Evolutionary conservation across 768 basidiomycete genomes (phyloP), one percentile per base, ranked within the genome.

Genomic region (Lactarius quietus): DNA sequence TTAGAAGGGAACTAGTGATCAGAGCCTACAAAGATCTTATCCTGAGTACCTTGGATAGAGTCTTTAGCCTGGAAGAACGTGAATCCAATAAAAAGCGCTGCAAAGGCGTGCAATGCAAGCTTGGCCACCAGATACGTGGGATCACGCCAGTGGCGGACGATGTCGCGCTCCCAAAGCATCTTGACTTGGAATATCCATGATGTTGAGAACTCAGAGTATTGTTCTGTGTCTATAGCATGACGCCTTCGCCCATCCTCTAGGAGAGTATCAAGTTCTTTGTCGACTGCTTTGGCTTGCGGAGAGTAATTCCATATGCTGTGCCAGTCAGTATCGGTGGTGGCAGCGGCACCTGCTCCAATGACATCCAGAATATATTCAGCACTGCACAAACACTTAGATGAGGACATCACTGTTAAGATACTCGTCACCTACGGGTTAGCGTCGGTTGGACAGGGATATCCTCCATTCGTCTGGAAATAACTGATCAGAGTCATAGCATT

Each of bases 261-360:
- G 67, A 86, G 75, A 1, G 67, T 55, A 10, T 80, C 78, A 38
- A 86, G 78, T 29, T 65, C 55, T 75, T 12, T 72, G 66, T 61
- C 57, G 38, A 65, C 55, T 2, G 41, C 29, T 36, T 65, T 72
- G 61, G 69, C 78, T 75, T 95, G 89, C 0, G 84, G 79, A 6
- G 89, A 92, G 43, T 88, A 84, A 18, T 84, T 75, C 94, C 94
- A 96, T 57, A 92, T 79, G 67, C 92, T 86, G 62, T 86, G 86
- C 94, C 94, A 96, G 71, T 96, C 93, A 36, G 86, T 84, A 62
- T 88, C 82, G 43, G 92, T 81, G 57, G 86, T 81, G 0, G 88
- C 82, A 15, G 87, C 81, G 53, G 90, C 82, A 57, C 92, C 92
- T 62, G 92, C 91, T 66, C 93, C 93, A 65, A 93, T 93, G 23